Conservation (phyloP, 2,329 filamentous ascomycete genomes). For the Fusarium aywerte region DNA sequence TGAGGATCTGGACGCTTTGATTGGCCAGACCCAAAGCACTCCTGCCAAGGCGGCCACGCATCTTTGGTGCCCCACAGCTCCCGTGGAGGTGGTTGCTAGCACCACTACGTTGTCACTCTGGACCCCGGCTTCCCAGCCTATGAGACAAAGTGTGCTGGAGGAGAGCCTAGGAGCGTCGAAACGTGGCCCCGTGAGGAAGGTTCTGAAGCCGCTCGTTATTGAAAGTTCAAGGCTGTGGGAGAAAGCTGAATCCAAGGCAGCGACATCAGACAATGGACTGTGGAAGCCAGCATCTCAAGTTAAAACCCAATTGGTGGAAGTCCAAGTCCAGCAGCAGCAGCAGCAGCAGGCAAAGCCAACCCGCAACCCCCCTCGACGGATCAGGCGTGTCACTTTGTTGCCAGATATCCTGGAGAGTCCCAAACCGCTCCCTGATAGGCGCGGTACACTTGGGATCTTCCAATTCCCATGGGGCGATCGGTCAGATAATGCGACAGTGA, state of each 20-base stretch:
- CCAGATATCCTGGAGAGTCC: conserved; percentile 73
- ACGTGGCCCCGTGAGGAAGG: conserved; percentile 17
- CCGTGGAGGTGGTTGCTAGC: conserved; percentile 18
- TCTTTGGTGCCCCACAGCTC: conserved; percentile 38
- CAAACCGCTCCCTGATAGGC: conserved; percentile 66
- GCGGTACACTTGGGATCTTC: conserved; percentile 71
- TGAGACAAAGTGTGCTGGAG: conserved; percentile 16
- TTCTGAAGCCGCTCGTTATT: conserved; percentile 35
- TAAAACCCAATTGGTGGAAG: conserved; percentile 30
- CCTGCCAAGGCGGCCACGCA: conserved; percentile 33
- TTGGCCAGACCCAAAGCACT: conserved; percentile 24
- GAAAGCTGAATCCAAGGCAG: conserved; percentile 16
- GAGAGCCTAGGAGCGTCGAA: conserved; percentile 15
- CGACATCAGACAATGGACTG: conserved; percentile 22
- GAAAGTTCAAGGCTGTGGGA: conserved; percentile 41
- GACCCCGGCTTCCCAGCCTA: conserved; percentile 34
- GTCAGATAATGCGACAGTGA: conserved; percentile 65
- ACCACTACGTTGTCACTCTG: conserved; percentile 36
- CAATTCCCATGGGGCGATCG: conserved; percentile 74
- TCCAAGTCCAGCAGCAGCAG: conserved; percentile 42
- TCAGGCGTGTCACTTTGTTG: conserved; percentile 66
- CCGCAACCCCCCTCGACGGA: conserved; percentile 65
- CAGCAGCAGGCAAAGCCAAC: conserved; percentile 60
- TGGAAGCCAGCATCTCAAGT: conserved; percentile 35
- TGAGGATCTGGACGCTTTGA: conserved; percentile 29